phyloP scores from a whole-genome alignment of 495 filamentous ascomycete species.

The Hyaloscypha bicolor region DNA sequence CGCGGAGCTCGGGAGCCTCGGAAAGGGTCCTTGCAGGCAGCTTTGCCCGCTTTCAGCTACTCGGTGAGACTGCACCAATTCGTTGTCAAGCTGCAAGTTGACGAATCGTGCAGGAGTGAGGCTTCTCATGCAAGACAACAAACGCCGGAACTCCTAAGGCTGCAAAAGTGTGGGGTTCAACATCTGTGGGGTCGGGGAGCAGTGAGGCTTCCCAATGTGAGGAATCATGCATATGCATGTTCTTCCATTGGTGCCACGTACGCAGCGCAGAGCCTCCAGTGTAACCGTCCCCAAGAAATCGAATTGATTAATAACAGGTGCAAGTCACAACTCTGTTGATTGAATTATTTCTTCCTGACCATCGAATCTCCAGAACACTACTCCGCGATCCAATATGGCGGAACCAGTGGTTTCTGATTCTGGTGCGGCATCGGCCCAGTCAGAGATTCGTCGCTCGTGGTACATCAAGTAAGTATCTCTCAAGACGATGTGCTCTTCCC shows the following conservation, averaged over 20 bases:
- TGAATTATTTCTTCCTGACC: background rate
- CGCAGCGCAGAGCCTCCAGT: background rate
- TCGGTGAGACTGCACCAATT: background rate
- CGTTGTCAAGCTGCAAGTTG: background rate
- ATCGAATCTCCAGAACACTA: background rate
- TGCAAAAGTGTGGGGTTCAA: background rate
- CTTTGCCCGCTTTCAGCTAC: background rate
- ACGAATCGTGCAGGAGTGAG: background rate
- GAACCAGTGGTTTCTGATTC: background rate
- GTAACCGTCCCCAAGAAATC: background rate
- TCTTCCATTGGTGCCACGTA: background rate
- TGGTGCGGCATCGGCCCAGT: background rate
- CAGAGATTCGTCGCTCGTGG: background rate
- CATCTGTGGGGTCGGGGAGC: background rate
- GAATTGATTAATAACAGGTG: background rate
- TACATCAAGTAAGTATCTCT: constrained; percentile 9
- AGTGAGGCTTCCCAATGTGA: background rate
- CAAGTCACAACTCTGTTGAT: background rate
- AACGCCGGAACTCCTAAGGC: background rate
- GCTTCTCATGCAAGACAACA: background rate
- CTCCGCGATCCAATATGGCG: background rate
- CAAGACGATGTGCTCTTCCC: background rate
- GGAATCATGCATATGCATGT: background rate
- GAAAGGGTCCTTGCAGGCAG: background rate
- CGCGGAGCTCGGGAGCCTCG: background rate